Conservation (phyloP, 768 basidiomycete species). For the Scleroderma citrinum region DNA sequence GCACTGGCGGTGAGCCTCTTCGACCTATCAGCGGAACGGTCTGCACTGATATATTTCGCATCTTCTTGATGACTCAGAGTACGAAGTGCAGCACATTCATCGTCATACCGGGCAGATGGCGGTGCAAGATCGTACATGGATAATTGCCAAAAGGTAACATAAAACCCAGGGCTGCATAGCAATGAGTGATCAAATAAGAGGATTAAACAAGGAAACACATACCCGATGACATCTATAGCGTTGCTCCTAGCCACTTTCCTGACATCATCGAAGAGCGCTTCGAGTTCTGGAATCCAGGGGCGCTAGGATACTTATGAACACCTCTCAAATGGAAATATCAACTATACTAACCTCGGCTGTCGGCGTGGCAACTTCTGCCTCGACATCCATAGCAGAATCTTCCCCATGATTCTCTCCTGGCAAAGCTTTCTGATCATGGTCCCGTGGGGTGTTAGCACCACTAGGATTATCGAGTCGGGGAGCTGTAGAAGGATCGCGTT, state of each 20-base stretch:
- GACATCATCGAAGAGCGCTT: slow-evolving; percentile 69
- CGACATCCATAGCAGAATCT: slow-evolving; percentile 51
- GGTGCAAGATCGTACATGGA: slow-evolving; percentile 85
- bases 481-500: slow-evolving; percentile 57
- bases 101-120: slow-evolving; percentile 72
- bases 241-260: slow-evolving; percentile 63
- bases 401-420: slow-evolving; percentile 32
- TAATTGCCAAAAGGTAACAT: slow-evolving; percentile 95
- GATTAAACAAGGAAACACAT: slow-evolving; percentile 22
- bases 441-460: slow-evolving; percentile 25
- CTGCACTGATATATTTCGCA: slow-evolving; percentile 53
- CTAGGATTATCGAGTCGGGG: slow-evolving; percentile 66
- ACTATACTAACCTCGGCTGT: slow-evolving; percentile 25
- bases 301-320: slow-evolving; percentile 34
- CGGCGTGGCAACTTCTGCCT: slow-evolving; percentile 26
- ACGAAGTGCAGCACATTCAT: slow-evolving; percentile 59
- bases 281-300: slow-evolving; percentile 77
- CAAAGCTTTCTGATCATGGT: slow-evolving; percentile 19
- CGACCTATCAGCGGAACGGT: slow-evolving; percentile 61
- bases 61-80: slow-evolving; percentile 66
- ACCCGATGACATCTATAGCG: slow-evolving; percentile 68
- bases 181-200: slow-evolving; percentile 5
- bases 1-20: slow-evolving; percentile 51
- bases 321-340: slow-evolving; percentile 1
- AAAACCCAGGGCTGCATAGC: slow-evolving; percentile 74